Base-by-base conservation (phyloP, 176 grass and related monocot species). In the Chloris gayana region DNA sequence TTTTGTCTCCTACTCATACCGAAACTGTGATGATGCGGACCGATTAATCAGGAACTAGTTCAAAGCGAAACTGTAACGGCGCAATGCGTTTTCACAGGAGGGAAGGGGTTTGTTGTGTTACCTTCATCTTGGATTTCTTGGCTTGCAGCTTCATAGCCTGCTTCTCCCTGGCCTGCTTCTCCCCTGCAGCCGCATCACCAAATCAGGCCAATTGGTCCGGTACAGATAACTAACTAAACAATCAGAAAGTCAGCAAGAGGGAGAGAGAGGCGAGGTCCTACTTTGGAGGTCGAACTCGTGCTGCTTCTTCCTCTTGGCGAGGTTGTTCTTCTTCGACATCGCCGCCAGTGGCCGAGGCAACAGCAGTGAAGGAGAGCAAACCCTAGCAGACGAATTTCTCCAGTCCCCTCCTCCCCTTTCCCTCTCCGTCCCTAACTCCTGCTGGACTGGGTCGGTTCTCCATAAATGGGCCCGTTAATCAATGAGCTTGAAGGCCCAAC, bases 301-400 rank as follows among this genome's bases (percentile, higher is more conserved):
- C 75, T 92, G 92, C 41, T 89, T 94, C 73, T 80, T 98, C 74
- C 92, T 73, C 74, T 85, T 91, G 65, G 80, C 69, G 25, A 93
- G 92, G 68, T 89, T 98, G 90, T 98, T 98, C 86, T 94, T 94
- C 92, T 98, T 94, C 67, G 94, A 97, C 94, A 97, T 97, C 53
- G 86, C 86, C 85, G 85, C 29, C 85, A 27, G 21, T 35, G 11
- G 58, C 73, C 14, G 11, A 74, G 67, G 3, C 3, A 25, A 37
- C 6, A 15, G 13, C 15, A 4, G 5, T 8, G 32, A 10, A 37
- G 44, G 19, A 37, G 21, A 44, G 25, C 51, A 31, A 87, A 79
- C 86, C 86, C 80, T 83, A 87, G 45, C 13, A 35, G 15, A 11
- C 21, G 0, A 49, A 71, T 46, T 41, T 41, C 7, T 22, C 67